These are phyloP conservation scores for Sambucus nigra DNA, from an alignment of 129 eudicot genomes.

Conservation along the genomic window DNA sequence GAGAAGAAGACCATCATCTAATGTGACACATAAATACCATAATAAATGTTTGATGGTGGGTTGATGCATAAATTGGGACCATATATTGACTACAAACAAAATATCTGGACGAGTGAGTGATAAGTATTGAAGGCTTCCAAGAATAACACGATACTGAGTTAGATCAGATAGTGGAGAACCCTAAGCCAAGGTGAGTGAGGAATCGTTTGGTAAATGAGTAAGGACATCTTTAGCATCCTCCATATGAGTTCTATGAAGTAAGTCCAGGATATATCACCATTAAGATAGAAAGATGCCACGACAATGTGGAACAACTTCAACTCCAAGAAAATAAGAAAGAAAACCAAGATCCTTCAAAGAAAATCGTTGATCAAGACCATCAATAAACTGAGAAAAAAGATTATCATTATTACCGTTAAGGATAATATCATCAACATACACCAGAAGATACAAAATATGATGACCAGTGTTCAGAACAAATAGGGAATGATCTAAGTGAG, in stretches of 20 bases:
- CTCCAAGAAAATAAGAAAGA: neutral
- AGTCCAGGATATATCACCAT: neutral
- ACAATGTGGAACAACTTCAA: neutral
- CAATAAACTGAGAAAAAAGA: neutral
- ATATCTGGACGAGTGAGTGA: neutral
- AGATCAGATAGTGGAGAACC: neutral
- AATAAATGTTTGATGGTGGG: neutral
- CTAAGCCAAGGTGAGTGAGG: neutral
- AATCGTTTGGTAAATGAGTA: neutral
- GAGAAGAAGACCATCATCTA: neutral
- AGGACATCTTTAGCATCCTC: neutral
- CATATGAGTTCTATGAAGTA: neutral
- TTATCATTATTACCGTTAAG: neutral
- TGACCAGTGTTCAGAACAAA: no score
- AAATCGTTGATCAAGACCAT: neutral
- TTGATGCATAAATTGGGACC: neutral
- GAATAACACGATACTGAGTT: neutral
- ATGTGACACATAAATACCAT: neutral
- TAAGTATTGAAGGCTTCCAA: neutral
- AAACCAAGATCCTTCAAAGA: neutral
- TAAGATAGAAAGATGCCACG: neutral
- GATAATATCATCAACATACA: neutral
- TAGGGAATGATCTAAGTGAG: no score
- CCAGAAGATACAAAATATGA: neutral
- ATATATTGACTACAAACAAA: neutral